Conservation (phyloP, 495 filamentous ascomycete genomes). For the Opeltia flavorubescens region DNA sequence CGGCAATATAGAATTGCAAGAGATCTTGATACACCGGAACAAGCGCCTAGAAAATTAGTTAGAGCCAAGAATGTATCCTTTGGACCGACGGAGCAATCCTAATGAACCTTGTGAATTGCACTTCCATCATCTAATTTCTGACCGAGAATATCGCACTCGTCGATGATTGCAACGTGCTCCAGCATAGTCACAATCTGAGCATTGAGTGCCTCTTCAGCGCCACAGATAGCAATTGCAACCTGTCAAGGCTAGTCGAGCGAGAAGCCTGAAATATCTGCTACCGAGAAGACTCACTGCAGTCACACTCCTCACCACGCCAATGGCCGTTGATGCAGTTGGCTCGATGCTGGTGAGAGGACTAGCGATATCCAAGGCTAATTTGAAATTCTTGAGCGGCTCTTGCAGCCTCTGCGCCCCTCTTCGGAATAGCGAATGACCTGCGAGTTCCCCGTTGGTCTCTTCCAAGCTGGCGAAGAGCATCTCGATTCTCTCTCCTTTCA, state of each 20-base stretch:
- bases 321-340: conserved; percentile 10
- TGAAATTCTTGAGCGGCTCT: conserved; percentile 1
- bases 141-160: conserved; percentile 17
- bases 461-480: background rate
- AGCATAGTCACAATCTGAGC: background rate
- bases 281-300: conserved; percentile 11
- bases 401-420: conserved; percentile 1
- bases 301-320: conserved; percentile 13
- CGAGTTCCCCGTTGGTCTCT: conserved; percentile 1
- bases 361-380: conserved; percentile 2
- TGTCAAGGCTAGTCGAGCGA: conserved; percentile 1
- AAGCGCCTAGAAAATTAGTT: conserved; percentile 10
- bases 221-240: conserved; percentile 10
- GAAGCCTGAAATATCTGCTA: background rate
- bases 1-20: conserved; percentile 9
- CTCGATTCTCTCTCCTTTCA: conserved; percentile 1
- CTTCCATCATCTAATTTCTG: conserved; percentile 14
- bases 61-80: conserved; percentile 5
- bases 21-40: conserved; percentile 14
- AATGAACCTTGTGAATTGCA: conserved; percentile 1
- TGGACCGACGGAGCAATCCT: conserved; percentile 2
- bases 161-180: conserved; percentile 15
- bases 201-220: conserved; percentile 1
- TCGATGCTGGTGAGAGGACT: conserved; percentile 4
- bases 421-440: background rate